Base-by-base conservation (phyloP, 2,329 filamentous ascomycete genomes). In the Fusarium aywerte region DNA sequence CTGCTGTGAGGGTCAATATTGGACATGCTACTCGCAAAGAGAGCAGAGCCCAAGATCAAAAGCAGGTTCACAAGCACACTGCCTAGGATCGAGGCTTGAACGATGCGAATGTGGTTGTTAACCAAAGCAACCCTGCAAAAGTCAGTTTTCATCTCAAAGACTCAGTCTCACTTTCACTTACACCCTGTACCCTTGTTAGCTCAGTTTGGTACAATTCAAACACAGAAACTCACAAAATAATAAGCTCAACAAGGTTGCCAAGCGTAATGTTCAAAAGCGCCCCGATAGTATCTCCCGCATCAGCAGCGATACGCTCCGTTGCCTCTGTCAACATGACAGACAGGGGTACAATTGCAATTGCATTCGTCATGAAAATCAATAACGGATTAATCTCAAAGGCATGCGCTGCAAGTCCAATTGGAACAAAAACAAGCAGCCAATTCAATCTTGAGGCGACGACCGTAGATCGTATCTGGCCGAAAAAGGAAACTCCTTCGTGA, bases 41-140 rank as follows among this genome's bases (percentile, higher is more conserved):
- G 91, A 33, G 89, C 89, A 85, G 92, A 92, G 63, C 91, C 91
- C 47, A 93, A 81, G 67, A 93, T 92, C 38, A 92, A 82, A 5
- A 93, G 80, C 44, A 93, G 76, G 71, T 93, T 93, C 55, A 91
- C 89, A n/a, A 93, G 80, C 56, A 93, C 91, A 2, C 90, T 93
- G 20, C 91, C 91, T 16, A 93, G 81, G 38, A 93, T 81, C 0
- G 91, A 92, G 8, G 91, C 90, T 75, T 93, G 90, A 18, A 93
- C 91, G 60, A 93, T 90, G 27, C 87, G 83, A 47, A 93, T 90
- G 73, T 93, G 89, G 74, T 91, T 82, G 76, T 82, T 80, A 43
- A 76, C 74, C 32, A 82, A 70, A 1, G 80, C 80, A 48, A 81
- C 88, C 66, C 87, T 89, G 72, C 4, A 5, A 9, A 33, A 29